Percentiles rank a stretch among this genome's conserved stretches.
phyloP scores from a whole-genome alignment of 805 yeast species.

The Metschnikowia corniflorae region DNA sequence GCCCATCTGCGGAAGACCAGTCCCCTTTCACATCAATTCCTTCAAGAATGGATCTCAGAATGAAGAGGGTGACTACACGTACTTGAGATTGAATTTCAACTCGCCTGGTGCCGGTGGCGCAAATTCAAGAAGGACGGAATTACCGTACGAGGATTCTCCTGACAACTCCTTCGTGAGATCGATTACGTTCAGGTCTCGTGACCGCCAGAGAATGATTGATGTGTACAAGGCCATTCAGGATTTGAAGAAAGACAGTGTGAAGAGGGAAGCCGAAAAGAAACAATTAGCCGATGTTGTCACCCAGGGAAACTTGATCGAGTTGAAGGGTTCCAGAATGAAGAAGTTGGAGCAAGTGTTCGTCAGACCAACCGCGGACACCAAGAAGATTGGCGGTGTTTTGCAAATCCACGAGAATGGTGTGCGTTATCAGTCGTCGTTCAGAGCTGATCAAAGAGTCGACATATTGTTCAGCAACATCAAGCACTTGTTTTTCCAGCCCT shows the following conservation, averaged over 20 bases:
- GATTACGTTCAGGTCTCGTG: constrained; percentile 83
- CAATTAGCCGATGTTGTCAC: constrained; percentile 91
- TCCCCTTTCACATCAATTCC: constrained; percentile 93
- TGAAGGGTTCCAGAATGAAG: constrained; percentile 78
- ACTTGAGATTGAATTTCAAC: constrained; percentile 83
- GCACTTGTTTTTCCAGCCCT: constrained; percentile 93
- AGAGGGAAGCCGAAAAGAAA: constrained; percentile 86
- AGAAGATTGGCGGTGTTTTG: constrained; percentile 85
- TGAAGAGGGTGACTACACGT: constrained; percentile 95
- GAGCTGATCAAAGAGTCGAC: constrained; percentile 84
- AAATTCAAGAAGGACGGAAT: constrained; percentile 64
- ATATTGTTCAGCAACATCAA: constrained; percentile 85
- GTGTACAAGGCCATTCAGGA: constrained; percentile 88
- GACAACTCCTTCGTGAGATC: constrained; percentile 85
- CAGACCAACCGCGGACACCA: constrained; percentile 96
- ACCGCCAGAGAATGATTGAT: constrained; percentile 86
- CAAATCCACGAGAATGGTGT: constrained; percentile 96
- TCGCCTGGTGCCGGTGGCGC: constrained; percentile 86
- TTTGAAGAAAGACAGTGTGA: constrained; percentile 84
- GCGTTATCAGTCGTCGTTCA: constrained; percentile 82
- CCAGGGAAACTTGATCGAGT: constrained; percentile 83
- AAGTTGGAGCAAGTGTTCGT: constrained; percentile 85
- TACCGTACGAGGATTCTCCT: constrained; percentile 87
- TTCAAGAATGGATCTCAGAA: constrained; percentile 92
- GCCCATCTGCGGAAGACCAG: constrained; percentile 94